phyloP scores from a whole-genome alignment of 2,329 filamentous ascomycete species.

The Uncinocarpus reesii region DNA sequence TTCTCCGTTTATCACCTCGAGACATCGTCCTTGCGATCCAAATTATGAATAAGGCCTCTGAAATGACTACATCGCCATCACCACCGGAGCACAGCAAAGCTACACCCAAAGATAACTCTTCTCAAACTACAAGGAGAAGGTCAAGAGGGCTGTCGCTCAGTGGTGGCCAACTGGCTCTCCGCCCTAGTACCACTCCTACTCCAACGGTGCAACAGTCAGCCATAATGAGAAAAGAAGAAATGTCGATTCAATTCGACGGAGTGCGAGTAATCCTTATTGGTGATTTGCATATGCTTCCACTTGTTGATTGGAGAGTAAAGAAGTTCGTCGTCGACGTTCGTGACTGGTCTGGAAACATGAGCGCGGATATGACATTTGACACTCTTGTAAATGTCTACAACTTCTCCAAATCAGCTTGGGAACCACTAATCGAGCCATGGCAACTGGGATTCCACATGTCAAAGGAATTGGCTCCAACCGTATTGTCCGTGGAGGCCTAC shows the following conservation, averaged over 20 bases:
- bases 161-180: not conserved
- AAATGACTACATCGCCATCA: conserved; percentile 56
- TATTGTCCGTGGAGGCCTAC: conserved; percentile 71
- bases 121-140: conserved; percentile 1
- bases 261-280: conserved; percentile 89
- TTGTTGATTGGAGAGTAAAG: conserved; percentile 88
- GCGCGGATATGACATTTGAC: conserved; percentile 79
- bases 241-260: conserved; percentile 77
- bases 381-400: conserved; percentile 97
- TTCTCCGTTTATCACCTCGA: conserved; percentile 78
- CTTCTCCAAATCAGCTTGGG: conserved; percentile 97
- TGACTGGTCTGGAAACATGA: conserved; percentile 84
- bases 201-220: conserved; percentile 36
- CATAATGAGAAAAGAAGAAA: conserved; percentile 60
- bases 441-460: conserved; percentile 82
- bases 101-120: not conserved
- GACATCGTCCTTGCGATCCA: conserved; percentile 92
- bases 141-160: conserved; percentile 6
- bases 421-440: conserved; percentile 93
- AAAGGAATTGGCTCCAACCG: conserved; percentile 62
- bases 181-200: conserved; percentile 1
- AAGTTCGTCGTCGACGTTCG: conserved; percentile 73
- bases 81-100: conserved; percentile 20
- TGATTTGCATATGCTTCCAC: conserved; percentile 87
- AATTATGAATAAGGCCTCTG: conserved; percentile 81